These are phyloP conservation scores for Carex pumila DNA, from an alignment of 176 grass and related monocot genomes.

Conservation along the genomic window DNA sequence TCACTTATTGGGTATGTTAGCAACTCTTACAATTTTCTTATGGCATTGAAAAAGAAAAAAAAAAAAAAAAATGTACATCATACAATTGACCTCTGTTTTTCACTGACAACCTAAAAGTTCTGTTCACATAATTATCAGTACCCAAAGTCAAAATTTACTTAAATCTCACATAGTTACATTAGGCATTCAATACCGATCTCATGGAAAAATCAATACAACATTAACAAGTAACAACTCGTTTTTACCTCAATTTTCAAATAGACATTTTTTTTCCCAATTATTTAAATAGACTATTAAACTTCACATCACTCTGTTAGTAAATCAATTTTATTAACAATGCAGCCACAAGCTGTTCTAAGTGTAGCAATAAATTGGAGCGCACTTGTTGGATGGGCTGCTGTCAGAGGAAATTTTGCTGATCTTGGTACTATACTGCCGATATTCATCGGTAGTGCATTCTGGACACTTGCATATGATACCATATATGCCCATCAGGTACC, in stretches of 20 bases:
- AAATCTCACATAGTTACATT: neutral
- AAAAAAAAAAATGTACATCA: neutral
- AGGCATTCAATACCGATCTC: neutral
- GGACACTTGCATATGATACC: slow-evolving; percentile 49
- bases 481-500: slow-evolving; percentile 56
- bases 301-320: neutral
- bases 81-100: neutral
- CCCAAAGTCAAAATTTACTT: neutral
- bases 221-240: too few relatives aligned
- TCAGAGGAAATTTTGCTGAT: slow-evolving; percentile 33
- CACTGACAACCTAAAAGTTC: neutral
- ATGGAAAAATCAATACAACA: neutral
- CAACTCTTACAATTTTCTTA: neutral
- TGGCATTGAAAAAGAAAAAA: neutral
- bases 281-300: neutral
- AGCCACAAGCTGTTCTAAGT: slow-evolving; percentile 47
- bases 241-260: neutral
- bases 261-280: neutral
- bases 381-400: slow-evolving; percentile 39
- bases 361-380: slow-evolving; percentile 40
- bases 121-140: neutral
- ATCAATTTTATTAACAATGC: neutral
- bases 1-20: slow-evolving; percentile 39
- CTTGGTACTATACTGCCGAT: slow-evolving; percentile 27
- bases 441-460: slow-evolving; percentile 34